Percentiles rank a stretch among this genome's conserved stretches.
These are phyloP conservation scores for Protostelium mycophagum DNA, from an alignment of 78 protist species.

Conservation along the genomic window DNA sequence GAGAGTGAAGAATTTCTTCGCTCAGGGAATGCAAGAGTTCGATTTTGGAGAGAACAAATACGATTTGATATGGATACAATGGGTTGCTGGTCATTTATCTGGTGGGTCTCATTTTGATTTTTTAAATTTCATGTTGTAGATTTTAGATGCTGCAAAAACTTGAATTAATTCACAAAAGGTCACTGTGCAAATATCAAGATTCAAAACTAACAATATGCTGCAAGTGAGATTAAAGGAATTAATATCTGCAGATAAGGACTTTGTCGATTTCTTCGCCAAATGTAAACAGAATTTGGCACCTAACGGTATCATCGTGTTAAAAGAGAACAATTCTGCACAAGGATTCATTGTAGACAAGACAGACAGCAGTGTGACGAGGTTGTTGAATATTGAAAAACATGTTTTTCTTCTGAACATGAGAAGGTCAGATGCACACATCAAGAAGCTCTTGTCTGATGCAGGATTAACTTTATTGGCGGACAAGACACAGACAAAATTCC, in stretches of 20 bases:
- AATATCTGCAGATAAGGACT: constrained; percentile 55
- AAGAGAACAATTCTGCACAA: constrained; percentile 67
- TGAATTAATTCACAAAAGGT: too few species aligned
- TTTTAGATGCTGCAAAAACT: too few species aligned
- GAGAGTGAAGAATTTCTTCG: constrained; percentile 36
- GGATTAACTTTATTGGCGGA: constrained; percentile 34
- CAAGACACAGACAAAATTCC: constrained; percentile 60
- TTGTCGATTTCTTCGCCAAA: constrained; percentile 60
- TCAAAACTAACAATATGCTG: too few species aligned
- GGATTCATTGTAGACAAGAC: constrained; percentile 69
- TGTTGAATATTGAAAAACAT: not conserved
- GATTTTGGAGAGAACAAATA: constrained; percentile 21
- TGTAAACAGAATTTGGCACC: constrained; percentile 35
- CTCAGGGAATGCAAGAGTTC: constrained; percentile 65
- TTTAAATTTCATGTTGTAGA: too few species aligned
- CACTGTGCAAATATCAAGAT: too few species aligned
- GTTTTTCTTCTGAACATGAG: not conserved
- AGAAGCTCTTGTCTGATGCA: constrained; percentile 33
- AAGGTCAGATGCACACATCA: constrained; percentile 45
- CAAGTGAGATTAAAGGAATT: too few species aligned
- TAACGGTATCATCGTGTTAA: constrained; percentile 67
- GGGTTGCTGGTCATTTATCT: constrained; percentile 78
- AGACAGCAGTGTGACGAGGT: constrained; percentile 65
- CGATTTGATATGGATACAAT: constrained; percentile 82
- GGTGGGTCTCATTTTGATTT: constrained; percentile 9